A percentile compares a stretch with the other conserved stretches of the same genome.
Evolutionary conservation across 768 basidiomycete species (phyloP).

Genomic region (Suillus subaureus): DNA sequence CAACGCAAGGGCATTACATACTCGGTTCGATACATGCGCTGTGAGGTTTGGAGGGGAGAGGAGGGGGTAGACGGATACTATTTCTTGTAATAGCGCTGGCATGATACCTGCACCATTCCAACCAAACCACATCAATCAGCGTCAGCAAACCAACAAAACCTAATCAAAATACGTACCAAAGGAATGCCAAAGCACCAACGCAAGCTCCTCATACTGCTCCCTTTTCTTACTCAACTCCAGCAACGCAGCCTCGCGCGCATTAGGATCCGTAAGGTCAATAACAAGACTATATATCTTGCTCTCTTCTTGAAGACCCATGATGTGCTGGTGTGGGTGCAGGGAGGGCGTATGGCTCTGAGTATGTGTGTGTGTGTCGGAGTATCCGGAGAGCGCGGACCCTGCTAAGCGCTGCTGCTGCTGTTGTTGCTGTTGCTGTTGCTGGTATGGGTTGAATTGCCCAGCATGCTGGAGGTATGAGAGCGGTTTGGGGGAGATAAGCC

Average conservation of each 20-base stretch:
- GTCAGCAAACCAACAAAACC: background rate
- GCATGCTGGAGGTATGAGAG: slow-evolving; percentile 67
- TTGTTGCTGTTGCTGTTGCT: slow-evolving; percentile 40
- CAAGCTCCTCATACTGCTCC: slow-evolving; percentile 98
- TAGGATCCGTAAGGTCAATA: slow-evolving; percentile 81
- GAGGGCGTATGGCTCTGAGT: slow-evolving; percentile 45
- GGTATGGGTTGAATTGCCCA: slow-evolving; percentile 61
- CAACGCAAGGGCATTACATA: slow-evolving; percentile 97
- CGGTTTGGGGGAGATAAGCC: slow-evolving; percentile 63
- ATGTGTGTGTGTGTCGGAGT: slow-evolving; percentile 44
- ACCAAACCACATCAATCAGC: slow-evolving; percentile 1
- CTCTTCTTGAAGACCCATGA: slow-evolving; percentile 61
- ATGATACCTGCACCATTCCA: slow-evolving; percentile 74
- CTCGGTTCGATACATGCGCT: slow-evolving; percentile 96
- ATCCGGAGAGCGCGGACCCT: slow-evolving; percentile 37
- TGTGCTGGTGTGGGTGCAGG: slow-evolving; percentile 56
- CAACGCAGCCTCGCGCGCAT: slow-evolving; percentile 84
- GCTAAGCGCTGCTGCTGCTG: slow-evolving; percentile 28
- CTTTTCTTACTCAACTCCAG: slow-evolving; percentile 98
- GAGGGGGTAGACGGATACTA: slow-evolving; percentile 96
- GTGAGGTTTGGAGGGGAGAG: slow-evolving; percentile 95
- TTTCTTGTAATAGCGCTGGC: slow-evolving; percentile 96
- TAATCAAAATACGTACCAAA: slow-evolving; percentile 64
- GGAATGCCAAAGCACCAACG: slow-evolving; percentile 96
- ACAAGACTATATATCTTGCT: slow-evolving; percentile 90